Percentiles rank a stretch among this genome's conserved stretches.
These are phyloP conservation scores for Coleophoma cylindrospora DNA, from an alignment of 2,329 filamentous ascomycete species.

Conservation along the genomic window DNA sequence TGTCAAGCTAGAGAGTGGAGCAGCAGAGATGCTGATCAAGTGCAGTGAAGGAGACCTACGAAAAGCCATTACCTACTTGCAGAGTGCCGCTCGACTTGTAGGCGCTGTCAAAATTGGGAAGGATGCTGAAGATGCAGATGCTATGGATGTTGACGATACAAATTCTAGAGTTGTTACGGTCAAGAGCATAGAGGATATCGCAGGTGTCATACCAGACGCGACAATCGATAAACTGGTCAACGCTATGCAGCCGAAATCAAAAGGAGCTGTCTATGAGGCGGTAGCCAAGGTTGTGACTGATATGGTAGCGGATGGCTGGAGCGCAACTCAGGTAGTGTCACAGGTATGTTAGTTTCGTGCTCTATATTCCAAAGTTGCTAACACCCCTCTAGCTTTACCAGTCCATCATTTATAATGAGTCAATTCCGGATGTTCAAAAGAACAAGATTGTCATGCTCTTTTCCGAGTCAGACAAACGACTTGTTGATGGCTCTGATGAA, in stretches of 20 bases:
- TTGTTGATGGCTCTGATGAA: conserved; percentile 93
- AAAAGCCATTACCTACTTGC: conserved; percentile 93
- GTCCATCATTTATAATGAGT: conserved; percentile 75
- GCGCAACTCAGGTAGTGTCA: conserved; percentile 78
- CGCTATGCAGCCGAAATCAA: conserved; percentile 69
- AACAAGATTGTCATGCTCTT: conserved; percentile 86
- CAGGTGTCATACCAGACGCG: conserved; percentile 78
- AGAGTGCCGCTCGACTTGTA: conserved; percentile 86
- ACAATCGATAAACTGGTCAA: conserved; percentile 67
- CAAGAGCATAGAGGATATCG: conserved; percentile 86
- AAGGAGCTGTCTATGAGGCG: conserved; percentile 61
- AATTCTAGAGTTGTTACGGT: conserved; percentile 70
- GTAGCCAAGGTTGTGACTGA: conserved; percentile 80
- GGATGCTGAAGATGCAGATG: conserved; percentile 34
- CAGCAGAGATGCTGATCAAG: conserved; percentile 75
- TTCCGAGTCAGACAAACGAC: conserved; percentile 88
- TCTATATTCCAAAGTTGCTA: conserved; percentile 1
- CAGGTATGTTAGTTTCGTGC: conserved; percentile 50
- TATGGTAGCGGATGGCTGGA: conserved; percentile 95
- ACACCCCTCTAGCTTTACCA: conserved; percentile 63
- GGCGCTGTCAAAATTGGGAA: conserved; percentile 53
- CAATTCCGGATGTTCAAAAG: conserved; percentile 79
- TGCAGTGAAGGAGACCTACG: conserved; percentile 92
- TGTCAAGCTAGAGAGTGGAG: conserved; percentile 71
- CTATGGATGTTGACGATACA: conserved; percentile 43